These are phyloP conservation scores for Lasiosphaeria ovina DNA, from an alignment of 495 filamentous ascomycete genomes.

Conservation along the genomic window DNA sequence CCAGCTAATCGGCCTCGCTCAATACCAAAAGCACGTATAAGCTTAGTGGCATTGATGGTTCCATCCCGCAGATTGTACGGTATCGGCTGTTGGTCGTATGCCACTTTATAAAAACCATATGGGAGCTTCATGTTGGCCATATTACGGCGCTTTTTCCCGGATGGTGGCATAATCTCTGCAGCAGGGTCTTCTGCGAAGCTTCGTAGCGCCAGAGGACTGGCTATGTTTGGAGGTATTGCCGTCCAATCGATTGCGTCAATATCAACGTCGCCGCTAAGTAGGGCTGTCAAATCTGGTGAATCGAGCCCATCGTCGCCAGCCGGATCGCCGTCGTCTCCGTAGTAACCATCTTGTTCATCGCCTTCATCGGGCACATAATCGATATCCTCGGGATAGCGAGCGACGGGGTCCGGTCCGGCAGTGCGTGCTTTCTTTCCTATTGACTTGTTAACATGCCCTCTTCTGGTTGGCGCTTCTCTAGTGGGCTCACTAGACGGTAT, in stretches of 20 bases:
- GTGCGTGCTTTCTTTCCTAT: background rate
- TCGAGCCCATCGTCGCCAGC: background rate
- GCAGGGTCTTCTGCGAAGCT: background rate
- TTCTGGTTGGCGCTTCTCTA: background rate
- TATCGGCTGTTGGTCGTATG: background rate
- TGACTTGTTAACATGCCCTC: background rate
- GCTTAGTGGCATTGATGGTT: background rate
- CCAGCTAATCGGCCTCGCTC: background rate
- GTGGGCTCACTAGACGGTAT: background rate
- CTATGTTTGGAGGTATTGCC: background rate
- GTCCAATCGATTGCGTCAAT: background rate
- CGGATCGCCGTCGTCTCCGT: background rate
- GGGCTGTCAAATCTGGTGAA: background rate
- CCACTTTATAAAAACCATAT: background rate
- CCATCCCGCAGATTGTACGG: background rate
- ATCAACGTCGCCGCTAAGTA: background rate
- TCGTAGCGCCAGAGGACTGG: background rate
- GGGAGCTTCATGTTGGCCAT: background rate
- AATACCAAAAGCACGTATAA: background rate
- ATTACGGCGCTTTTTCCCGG: background rate
- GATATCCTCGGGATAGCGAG: background rate
- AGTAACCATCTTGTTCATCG: background rate
- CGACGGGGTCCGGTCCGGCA: background rate
- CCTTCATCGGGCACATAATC: background rate
- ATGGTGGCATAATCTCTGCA: background rate